Base-by-base conservation (phyloP, 306 rosid species). In the Geum urbanum region DNA sequence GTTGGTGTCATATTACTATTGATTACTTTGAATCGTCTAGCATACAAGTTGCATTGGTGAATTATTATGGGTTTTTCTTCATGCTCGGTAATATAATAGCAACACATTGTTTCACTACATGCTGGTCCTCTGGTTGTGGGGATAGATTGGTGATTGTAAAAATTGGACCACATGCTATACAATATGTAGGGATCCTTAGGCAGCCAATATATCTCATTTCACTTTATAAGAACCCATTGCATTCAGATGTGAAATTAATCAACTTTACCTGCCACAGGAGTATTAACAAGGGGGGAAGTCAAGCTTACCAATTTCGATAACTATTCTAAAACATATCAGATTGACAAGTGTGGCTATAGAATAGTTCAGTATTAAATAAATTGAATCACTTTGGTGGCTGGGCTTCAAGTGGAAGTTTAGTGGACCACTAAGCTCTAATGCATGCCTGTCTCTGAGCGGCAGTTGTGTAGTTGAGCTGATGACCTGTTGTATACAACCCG, bases 241-340 rank as follows among this genome's bases (percentile, higher is more conserved):
- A 60, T 48, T 58, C 52, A 60, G 62, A 71, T 47, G 20, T 46
- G 66, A 44, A 18, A 71, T n/a, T n/a, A 57, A 27, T n/a, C 27
- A 57, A 27, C 61, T 68, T 10, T 20, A 51, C 32, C 45, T 7
- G 14, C 18, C 62, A 27, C 32, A 39, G 72, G 40, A 27, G 15
- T 47, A 24, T 32, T 47, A 24, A 46, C 10, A 46, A 14, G 8
- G 15, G 40, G 43, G 70, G 10, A 65, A 66, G 43, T 22, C 15
- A 66, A 20, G 47, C 8, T 15, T 8, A 16, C 47, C 22, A 37
- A n/a, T 39, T 16, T 3, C n/a, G 66, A 7, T 61, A 32, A 32
- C 19, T 32, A 41, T 22, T 58, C n/a, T 32, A 6, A 8, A 15
- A 37, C 5, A 59, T 22, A 32, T 14, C 35, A 8, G 15, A 61